Conservation (phyloP, 257 asterid species). For the Phtheirospermum japonicum region DNA sequence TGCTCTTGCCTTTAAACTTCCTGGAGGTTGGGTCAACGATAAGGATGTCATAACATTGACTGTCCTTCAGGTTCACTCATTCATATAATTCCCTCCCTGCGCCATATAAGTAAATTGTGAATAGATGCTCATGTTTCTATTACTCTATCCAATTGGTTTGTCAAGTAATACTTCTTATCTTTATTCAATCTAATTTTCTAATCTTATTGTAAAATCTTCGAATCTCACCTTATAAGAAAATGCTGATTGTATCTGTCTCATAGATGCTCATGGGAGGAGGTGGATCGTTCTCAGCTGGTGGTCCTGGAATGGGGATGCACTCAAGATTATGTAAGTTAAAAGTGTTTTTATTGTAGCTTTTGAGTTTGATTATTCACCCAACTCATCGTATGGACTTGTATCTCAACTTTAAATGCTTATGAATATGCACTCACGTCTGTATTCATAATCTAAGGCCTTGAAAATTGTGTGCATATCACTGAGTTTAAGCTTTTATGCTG, state of each 20-base stretch:
- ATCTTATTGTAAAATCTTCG: not conserved
- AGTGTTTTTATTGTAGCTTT: not conserved
- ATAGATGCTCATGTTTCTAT: conserved; percentile 5
- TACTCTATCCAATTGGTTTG: conserved; percentile 10
- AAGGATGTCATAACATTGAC: conserved; percentile 61
- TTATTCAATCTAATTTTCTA: conserved; percentile 1
- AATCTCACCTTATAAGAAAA: conserved; percentile 23
- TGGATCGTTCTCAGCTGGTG: conserved; percentile 96
- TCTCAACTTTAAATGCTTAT: conserved; percentile 11
- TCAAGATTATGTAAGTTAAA: conserved; percentile 79
- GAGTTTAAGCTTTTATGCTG: conserved; percentile 14
- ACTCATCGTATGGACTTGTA: not conserved
- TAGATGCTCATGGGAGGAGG: conserved; percentile 95
- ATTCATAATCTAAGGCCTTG: conserved; percentile 12
- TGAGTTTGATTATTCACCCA: conserved; percentile 3
- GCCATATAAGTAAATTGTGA: conserved; percentile 1
- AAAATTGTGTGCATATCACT: conserved; percentile 7
- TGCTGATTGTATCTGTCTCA: conserved; percentile 23
- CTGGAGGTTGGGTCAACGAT: conserved; percentile 81
- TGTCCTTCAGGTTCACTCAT: conserved; percentile 70
- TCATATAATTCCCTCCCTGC: not conserved
- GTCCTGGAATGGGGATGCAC: conserved; percentile 98
- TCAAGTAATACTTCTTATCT: conserved; percentile 13
- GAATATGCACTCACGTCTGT: conserved; percentile 9
- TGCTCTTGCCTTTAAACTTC: conserved; percentile 88